A percentile compares a stretch with the other conserved stretches of the same genome.
Conservation (phyloP, 306 rosid genomes). For the Quercus variabilis region DNA sequence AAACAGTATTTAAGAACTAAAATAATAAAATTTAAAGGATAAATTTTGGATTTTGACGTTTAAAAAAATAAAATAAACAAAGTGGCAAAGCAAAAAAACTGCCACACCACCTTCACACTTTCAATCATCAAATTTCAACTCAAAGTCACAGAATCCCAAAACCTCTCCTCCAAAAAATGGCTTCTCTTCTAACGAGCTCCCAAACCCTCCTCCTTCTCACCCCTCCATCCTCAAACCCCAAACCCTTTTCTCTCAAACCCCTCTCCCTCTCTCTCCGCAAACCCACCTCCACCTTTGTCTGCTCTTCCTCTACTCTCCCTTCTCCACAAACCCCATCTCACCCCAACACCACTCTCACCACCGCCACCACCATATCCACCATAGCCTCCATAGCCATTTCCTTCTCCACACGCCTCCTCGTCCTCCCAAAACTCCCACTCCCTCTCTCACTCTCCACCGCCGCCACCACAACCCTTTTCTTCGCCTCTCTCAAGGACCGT, state of each 20-base stretch:
- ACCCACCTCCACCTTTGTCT: neutral
- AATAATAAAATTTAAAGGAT: no score
- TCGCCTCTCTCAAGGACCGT: conserved; percentile 49
- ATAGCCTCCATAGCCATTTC: neutral
- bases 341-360: conserved; percentile 23
- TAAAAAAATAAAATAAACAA: no score
- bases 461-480: conserved; percentile 35
- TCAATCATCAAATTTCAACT: no score
- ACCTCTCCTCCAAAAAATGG: neutral
- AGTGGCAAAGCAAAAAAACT: no score
- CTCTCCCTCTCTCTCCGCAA: neutral
- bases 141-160: no score
- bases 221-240: neutral
- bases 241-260: neutral
- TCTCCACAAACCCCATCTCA: neutral
- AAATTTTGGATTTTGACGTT: no score
- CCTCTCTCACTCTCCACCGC: no score
- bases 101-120: no score
- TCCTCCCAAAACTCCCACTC: conserved; percentile 1
- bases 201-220: conserved; percentile 1
- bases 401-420: neutral
- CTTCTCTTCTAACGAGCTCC: neutral
- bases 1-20: no score
- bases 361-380: neutral
- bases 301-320: neutral